phyloP scores from a whole-genome alignment of 2,329 filamentous ascomycete species.

The Neonectria sp. region DNA sequence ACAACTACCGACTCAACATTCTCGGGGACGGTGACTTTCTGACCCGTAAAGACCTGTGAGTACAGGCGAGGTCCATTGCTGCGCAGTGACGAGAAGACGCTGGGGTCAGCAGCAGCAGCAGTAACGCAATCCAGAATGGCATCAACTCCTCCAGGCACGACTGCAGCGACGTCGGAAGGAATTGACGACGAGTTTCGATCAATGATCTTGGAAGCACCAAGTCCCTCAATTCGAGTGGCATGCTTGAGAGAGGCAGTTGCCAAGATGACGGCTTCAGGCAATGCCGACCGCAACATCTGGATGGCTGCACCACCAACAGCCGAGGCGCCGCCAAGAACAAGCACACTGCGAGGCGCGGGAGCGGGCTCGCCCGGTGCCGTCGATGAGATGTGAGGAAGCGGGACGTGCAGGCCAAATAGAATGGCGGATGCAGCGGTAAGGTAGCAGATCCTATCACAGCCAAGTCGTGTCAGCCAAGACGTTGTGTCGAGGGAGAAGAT shows the following conservation, averaged over 20 bases:
- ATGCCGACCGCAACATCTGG: slow-evolving; percentile 37
- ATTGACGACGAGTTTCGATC: slow-evolving; percentile 27
- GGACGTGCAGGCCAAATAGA: slow-evolving; percentile 35
- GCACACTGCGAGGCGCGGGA: slow-evolving; percentile 22
- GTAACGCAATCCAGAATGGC: slow-evolving; percentile 42
- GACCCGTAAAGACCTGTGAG: slow-evolving; percentile 40
- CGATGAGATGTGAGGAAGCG: slow-evolving; percentile 35
- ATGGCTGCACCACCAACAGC: slow-evolving; percentile 40
- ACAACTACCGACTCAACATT: slow-evolving; percentile 18
- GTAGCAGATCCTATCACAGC: slow-evolving; percentile 37
- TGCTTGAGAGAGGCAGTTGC: slow-evolving; percentile 35
- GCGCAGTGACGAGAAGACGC: slow-evolving; percentile 25
- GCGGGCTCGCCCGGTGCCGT: slow-evolving; percentile 15
- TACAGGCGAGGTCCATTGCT: slow-evolving; percentile 28
- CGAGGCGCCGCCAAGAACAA: slow-evolving; percentile 41
- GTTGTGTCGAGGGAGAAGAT: not conserved
- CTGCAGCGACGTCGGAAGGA: slow-evolving; percentile 14
- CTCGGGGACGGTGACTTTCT: slow-evolving; percentile 24
- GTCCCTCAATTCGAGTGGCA: slow-evolving; percentile 16
- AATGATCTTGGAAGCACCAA: slow-evolving; percentile 31
- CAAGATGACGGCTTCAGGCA: slow-evolving; percentile 34
- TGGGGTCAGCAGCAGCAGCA: slow-evolving; percentile 26
- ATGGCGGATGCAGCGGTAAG: slow-evolving; percentile 40
- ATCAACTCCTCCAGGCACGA: slow-evolving; percentile 30
- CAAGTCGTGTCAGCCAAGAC: slow-evolving; percentile 21